A percentile compares a stretch with the other conserved stretches of the same genome.
Evolutionary conservation across 2,329 filamentous ascomycete species (phyloP).

Genomic region (Magnaporthiopsis poae): DNA sequence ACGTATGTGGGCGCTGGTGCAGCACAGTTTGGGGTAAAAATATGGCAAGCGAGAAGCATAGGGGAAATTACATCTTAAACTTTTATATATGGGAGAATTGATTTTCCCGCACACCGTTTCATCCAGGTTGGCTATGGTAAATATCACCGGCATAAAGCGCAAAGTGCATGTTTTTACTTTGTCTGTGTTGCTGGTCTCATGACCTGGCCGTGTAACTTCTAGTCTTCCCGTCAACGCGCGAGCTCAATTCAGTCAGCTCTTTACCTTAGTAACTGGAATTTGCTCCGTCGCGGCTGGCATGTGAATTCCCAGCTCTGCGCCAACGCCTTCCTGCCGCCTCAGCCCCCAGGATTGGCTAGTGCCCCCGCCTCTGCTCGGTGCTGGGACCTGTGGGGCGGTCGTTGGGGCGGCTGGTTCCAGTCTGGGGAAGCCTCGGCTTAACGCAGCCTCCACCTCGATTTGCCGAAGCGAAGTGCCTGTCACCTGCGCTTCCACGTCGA

Average conservation of each 20-base stretch:
- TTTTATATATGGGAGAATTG: not conserved
- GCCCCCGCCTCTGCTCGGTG: not conserved
- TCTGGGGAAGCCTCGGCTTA: constrained; percentile 12
- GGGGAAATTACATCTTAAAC: not conserved
- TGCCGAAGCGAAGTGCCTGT: not conserved
- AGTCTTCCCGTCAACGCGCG: no score
- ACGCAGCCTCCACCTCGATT: not conserved
- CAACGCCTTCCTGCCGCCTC: not conserved
- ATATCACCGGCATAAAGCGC: no score
- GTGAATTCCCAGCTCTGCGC: not conserved
- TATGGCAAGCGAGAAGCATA: not conserved
- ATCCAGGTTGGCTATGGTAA: no score
- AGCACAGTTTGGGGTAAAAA: not conserved
- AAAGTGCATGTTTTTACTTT: no score
- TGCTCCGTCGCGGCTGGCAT: not conserved
- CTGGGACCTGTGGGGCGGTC: not conserved
- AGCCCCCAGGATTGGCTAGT: not conserved
- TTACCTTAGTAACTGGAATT: no score
- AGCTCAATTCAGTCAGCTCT: no score
- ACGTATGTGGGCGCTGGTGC: not conserved
- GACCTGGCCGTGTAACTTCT: no score
- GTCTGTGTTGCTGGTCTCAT: no score
- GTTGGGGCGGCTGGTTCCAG: not conserved
- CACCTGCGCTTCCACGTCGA: not conserved
- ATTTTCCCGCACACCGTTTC: no score